These are phyloP conservation scores for Babjeviella inositovora DNA, from an alignment of 805 yeast genomes.

Conservation along the genomic window DNA sequence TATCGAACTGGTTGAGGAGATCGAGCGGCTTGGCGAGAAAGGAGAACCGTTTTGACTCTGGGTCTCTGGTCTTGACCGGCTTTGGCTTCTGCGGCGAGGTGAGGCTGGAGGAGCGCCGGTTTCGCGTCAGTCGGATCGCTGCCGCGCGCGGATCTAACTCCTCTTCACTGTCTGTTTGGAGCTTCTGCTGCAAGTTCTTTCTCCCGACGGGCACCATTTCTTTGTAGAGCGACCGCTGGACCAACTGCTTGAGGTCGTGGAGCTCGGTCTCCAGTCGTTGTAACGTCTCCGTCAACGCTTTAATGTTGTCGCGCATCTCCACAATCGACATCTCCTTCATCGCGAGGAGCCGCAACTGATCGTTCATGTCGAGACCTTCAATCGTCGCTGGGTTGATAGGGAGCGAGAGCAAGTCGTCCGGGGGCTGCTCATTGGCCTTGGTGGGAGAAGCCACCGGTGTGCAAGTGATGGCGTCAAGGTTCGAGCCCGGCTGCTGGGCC, in stretches of 20 bases:
- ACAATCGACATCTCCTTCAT: constrained; percentile 24
- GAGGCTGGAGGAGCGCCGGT: constrained; percentile 2
- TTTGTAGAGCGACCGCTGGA: constrained; percentile 18
- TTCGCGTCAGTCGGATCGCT: too few species aligned
- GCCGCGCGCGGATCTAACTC: constrained; percentile 4
- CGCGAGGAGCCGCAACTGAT: constrained; percentile 23
- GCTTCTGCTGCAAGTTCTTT: constrained; percentile 9
- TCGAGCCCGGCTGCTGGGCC: constrained; percentile 1
- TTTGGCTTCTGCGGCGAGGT: constrained; percentile 1
- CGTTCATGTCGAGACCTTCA: constrained; percentile 13
- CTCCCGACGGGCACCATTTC: constrained; percentile 8
- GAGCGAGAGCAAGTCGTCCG: background rate
- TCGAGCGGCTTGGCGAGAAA: constrained; percentile 16
- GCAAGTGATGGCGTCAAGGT: too few species aligned
- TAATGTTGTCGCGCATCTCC: constrained; percentile 19
- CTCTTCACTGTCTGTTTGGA: constrained; percentile 9
- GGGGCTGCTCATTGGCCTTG: background rate
- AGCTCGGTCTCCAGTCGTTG: constrained; percentile 15
- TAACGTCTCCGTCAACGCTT: constrained; percentile 9
- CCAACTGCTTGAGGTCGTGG: constrained; percentile 15
- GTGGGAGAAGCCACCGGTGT: background rate
- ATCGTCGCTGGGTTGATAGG: background rate
- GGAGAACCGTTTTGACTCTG: background rate
- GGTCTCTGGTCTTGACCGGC: background rate
- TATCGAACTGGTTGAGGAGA: constrained; percentile 22